Conservation (phyloP, 2,329 filamentous ascomycete genomes). For the Pestalotiopsis sp. region DNA sequence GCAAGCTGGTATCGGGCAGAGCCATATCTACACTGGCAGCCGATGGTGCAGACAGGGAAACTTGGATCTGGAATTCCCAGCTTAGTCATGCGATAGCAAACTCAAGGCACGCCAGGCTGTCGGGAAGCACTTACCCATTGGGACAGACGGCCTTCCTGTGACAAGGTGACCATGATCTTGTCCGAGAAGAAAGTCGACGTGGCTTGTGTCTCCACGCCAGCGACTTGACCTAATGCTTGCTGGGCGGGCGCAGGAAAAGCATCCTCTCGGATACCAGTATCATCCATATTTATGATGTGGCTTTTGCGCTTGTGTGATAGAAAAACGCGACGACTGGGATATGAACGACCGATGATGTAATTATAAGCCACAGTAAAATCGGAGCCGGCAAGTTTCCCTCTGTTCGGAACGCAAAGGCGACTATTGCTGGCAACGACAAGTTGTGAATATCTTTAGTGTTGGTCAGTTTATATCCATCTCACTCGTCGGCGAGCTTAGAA, state of each 20-base stretch:
- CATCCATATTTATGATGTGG: conserved; percentile 35
- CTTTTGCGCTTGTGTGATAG: neutral
- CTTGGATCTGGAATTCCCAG: conserved; percentile 62
- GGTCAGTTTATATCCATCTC: neutral
- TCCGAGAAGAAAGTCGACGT: conserved; percentile 77
- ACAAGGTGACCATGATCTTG: conserved; percentile 87
- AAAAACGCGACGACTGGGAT: neutral
- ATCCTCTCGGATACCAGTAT: conserved; percentile 45
- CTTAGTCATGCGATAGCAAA: conserved; percentile 1
- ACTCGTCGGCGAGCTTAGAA: too few relatives aligned
- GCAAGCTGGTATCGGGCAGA: conserved; percentile 48
- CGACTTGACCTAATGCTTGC: conserved; percentile 62
- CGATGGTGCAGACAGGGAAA: conserved; percentile 71
- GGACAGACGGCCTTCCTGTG: conserved; percentile 80
- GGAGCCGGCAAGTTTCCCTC: too few relatives aligned
- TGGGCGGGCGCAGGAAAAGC: conserved; percentile 70
- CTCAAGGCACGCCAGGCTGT: neutral
- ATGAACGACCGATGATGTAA: neutral
- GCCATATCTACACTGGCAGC: conserved; percentile 65
- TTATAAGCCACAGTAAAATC: too few relatives aligned
- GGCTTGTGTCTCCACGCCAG: conserved; percentile 71
- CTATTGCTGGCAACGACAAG: too few relatives aligned
- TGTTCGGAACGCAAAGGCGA: too few relatives aligned
- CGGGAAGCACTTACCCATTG: conserved; percentile 75
- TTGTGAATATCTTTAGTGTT: neutral